Conservation (phyloP, 2,329 filamentous ascomycete species). For the Fusarium fracticaudum region DNA sequence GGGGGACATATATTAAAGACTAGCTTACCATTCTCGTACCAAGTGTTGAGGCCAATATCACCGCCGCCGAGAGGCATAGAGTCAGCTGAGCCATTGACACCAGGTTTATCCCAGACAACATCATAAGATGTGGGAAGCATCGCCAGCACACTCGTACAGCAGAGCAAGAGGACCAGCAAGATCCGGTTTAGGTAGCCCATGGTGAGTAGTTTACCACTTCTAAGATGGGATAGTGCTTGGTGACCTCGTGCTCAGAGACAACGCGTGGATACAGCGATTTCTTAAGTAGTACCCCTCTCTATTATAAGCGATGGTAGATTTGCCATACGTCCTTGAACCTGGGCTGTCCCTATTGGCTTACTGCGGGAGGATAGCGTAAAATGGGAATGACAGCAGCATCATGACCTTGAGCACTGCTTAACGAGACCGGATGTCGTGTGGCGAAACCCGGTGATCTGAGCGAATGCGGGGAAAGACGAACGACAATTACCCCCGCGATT, state of each 20-base stretch:
- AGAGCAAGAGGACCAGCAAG: neutral
- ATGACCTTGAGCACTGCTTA: neutral
- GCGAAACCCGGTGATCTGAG: neutral
- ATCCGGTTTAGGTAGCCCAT: neutral
- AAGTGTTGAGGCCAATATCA: constrained; percentile 2
- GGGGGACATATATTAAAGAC: accelerated
- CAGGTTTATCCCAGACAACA: neutral
- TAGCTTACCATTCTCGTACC: constrained; percentile 4
- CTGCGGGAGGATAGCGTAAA: neutral
- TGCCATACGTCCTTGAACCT: neutral
- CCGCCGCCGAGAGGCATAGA: constrained; percentile 11
- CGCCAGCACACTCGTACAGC: neutral
- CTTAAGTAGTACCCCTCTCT: neutral
- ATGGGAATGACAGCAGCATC: neutral
- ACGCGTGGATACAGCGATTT: no score
- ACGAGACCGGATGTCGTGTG: neutral
- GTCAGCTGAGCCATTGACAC: constrained; percentile 8
- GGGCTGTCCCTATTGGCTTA: neutral
- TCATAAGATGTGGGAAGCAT: neutral
- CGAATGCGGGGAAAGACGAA: neutral
- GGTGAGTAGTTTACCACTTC: neutral
- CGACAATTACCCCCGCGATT: neutral
- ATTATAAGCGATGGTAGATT: no score
- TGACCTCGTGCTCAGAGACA: no score
- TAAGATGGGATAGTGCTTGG: neutral